These are phyloP conservation scores for Fusarium vanettenii DNA, from an alignment of 2,329 filamentous ascomycete species.

Conservation along the genomic window DNA sequence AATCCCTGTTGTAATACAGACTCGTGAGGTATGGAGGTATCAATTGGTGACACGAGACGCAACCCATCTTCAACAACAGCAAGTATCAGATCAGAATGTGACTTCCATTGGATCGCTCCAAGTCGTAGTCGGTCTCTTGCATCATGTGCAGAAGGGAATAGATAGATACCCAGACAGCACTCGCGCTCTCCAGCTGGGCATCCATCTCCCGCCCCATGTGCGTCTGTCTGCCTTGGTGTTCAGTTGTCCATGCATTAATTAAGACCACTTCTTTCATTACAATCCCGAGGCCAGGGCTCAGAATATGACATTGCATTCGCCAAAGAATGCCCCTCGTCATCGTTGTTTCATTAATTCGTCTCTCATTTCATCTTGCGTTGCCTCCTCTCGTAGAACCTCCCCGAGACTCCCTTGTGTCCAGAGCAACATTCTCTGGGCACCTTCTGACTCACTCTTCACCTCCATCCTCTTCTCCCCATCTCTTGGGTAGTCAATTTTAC, in stretches of 20 bases:
- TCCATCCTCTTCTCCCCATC: slow-evolving; percentile 11
- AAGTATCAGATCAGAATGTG: neutral
- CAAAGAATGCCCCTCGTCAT: slow-evolving; percentile 7
- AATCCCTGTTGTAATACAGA: neutral
- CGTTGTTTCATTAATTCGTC: slow-evolving; percentile 22
- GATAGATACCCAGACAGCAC: neutral
- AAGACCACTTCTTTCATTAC: neutral
- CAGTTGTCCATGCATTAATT: neutral
- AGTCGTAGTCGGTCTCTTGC: neutral
- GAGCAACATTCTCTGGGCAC: slow-evolving; percentile 2
- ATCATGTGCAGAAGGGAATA: neutral
- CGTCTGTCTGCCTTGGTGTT: neutral
- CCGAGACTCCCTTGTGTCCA: neutral
- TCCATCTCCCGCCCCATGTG: neutral
- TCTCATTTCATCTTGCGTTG: slow-evolving; percentile 5
- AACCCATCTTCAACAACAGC: neutral
- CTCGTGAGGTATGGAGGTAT: neutral
- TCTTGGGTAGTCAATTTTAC: slow-evolving; percentile 29
- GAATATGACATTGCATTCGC: neutral
- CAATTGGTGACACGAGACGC: neutral
- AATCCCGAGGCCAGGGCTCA: neutral
- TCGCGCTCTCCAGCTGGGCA: neutral
- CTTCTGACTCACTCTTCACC: neutral
- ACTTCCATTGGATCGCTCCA: neutral
- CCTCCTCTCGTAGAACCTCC: neutral